Evolutionary conservation across 345 rosid genomes (phyloP), one percentile per base, ranked within the genome.

Genomic region (Moricandia arvensis): DNA sequence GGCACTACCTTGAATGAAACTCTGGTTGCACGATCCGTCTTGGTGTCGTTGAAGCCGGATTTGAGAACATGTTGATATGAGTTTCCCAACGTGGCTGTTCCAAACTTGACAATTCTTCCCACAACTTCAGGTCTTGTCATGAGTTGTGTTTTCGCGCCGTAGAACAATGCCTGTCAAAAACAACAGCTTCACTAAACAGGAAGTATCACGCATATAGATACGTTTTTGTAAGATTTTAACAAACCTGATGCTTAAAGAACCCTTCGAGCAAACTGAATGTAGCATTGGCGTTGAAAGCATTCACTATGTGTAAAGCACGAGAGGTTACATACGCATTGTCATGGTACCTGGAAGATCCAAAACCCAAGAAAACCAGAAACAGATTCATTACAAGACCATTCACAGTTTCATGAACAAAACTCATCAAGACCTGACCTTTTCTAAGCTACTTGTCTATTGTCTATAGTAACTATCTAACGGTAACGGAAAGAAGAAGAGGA

Each of bases 1-100:
- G 7, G 31, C 10, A 29, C 3, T 33, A 93, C 97, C 97, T 86
- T 90, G 82, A 93, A 93, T 43, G 96, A 90, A 59, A 91, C 84
- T 75, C 93, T 82, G 16, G 97, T 88, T 66, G 85, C 77, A 43
- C 73, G 86, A 80, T 91, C 96, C 6, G 91, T 84, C 31, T 75
- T 73, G 1, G 69, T 77, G 75, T 86, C 76, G 18, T n/a, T 76
- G 59, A 93, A 88, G 7, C 94, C 97, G 7, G 89, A 81, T 79
- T 82, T 75, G 13, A 93, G 74, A 2, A 72, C 71, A 37, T 82
- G 68, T 1, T 33, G 67, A 54, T 80, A 85, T 0, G 97, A 85
- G 58, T 85, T 80, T 62, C 99, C 93, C 10, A 87, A 75, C 8
- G 74, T 77, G 17, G 13, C 64, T 34, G 83, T 45, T 10, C 88